phyloP scores from a whole-genome alignment of 768 basidiomycete species.

The Mycena capillaripes region DNA sequence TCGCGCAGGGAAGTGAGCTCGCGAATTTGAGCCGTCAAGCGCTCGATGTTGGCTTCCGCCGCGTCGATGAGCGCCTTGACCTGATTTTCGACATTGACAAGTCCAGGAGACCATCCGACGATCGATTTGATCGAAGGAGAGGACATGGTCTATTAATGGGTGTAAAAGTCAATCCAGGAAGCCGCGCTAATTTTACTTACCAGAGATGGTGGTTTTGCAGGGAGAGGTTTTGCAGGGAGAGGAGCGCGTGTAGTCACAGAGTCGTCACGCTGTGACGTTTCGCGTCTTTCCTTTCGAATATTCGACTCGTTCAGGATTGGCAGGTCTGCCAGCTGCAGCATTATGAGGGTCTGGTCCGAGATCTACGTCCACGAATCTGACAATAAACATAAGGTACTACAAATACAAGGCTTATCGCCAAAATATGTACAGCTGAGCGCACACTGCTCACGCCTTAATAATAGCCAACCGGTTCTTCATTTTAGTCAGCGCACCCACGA shows the following conservation, averaged over 20 bases:
- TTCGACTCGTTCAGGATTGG: no score
- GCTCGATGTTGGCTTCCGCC: constrained; percentile 28
- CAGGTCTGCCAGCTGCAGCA: no score
- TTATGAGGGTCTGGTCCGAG: no score
- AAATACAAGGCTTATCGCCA: not conserved
- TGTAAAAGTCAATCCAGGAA: not conserved
- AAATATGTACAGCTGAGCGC: not conserved
- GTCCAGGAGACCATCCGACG: not conserved
- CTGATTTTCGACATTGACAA: constrained; percentile 15
- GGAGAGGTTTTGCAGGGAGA: not conserved
- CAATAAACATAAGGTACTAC: not conserved
- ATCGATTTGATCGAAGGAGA: not conserved
- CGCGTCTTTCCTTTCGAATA: not conserved
- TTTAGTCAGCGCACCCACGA: constrained; percentile 60
- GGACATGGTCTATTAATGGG: not conserved
- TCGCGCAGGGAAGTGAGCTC: not conserved
- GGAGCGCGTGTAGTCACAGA: not conserved
- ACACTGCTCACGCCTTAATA: not conserved
- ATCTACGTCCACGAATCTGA: no score
- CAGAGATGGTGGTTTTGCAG: not conserved
- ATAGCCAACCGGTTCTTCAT: constrained; percentile 27
- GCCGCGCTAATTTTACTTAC: not conserved
- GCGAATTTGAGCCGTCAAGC: constrained; percentile 4
- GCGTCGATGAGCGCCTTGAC: constrained; percentile 21
- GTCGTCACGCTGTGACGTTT: not conserved